Evolutionary conservation across 2,329 filamentous ascomycete genomes (phyloP).

Genomic region (Fusarium praegraminearum): DNA sequence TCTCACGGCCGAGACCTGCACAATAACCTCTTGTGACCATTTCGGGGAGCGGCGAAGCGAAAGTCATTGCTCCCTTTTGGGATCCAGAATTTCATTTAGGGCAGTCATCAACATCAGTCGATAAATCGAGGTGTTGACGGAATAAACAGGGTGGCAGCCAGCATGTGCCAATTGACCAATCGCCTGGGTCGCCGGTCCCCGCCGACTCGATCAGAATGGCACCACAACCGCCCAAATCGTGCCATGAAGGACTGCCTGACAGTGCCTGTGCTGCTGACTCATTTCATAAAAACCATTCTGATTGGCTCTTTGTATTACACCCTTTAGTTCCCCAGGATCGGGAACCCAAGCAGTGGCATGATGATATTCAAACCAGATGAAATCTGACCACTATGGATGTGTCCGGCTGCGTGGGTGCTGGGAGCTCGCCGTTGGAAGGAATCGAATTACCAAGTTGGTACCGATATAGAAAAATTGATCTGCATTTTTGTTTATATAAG

Average conservation of each 20-base stretch:
- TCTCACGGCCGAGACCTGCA: conserved; percentile 19
- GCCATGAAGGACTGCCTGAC: conserved; percentile 37
- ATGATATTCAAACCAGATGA: conserved; percentile 42
- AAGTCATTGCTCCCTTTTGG: conserved; percentile 23
- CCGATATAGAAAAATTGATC: conserved; percentile 16
- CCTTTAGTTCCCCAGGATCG: conserved; percentile 31
- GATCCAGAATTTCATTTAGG: conserved; percentile 18
- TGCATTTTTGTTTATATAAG: conserved; percentile 44
- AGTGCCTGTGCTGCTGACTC: conserved; percentile 42
- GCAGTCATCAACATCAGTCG: conserved; percentile 38
- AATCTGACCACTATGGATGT: conserved; percentile 49
- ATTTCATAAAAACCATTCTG: not conserved
- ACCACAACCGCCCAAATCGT: conserved; percentile 47
- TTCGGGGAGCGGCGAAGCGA: conserved; percentile 12
- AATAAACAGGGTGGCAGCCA: conserved; percentile 44
- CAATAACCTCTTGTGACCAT: conserved; percentile 16
- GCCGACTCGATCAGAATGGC: conserved; percentile 46
- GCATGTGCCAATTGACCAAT: conserved; percentile 38
- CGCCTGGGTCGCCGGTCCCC: conserved; percentile 42
- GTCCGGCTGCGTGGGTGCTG: conserved; percentile 39
- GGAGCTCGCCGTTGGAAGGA: conserved; percentile 44
- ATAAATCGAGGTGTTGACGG: conserved; percentile 40
- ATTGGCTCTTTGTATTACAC: conserved; percentile 36
- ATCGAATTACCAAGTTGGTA: conserved; percentile 30
- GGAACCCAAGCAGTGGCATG: conserved; percentile 42